Evolutionary conservation across 768 basidiomycete species (phyloP).

Genomic region (Calocybe gangraenosa): DNA sequence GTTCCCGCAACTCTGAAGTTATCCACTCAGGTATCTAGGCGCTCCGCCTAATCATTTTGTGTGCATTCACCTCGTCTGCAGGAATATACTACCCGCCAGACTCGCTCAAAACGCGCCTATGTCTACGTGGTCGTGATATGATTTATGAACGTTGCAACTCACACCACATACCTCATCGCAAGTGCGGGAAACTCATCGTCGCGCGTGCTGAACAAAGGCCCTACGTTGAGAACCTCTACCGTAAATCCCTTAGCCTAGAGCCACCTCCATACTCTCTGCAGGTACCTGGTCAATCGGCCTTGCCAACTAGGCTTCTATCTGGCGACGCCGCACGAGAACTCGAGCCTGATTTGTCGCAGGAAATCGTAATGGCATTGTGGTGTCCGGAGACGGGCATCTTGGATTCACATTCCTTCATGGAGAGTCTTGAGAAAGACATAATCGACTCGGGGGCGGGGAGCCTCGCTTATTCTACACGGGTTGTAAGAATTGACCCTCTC

Average conservation of each 20-base stretch:
- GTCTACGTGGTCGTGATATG: conserved; percentile 80
- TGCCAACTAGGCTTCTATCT: conserved; percentile 66
- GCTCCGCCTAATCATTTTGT: background rate
- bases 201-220: conserved; percentile 60
- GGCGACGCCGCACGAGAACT: conserved; percentile 64
- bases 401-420: conserved; percentile 82
- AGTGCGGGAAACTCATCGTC: conserved; percentile 88
- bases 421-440: conserved; percentile 79
- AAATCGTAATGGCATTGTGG: conserved; percentile 72
- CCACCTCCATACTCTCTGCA: conserved; percentile 42
- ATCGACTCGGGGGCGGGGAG: conserved; percentile 62
- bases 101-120: conserved; percentile 83
- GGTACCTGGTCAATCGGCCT: conserved; percentile 26
- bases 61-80: conserved; percentile 22
- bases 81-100: conserved; percentile 81
- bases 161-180: conserved; percentile 61
- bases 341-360: conserved; percentile 77
- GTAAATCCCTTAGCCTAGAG: conserved; percentile 51
- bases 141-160: conserved; percentile 72
- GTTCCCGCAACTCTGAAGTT: conserved; percentile 93
- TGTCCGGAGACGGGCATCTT: conserved; percentile 89
- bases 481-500: conserved; percentile 80
- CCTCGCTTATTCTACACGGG: conserved; percentile 73
- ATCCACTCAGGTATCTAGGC: conserved; percentile 72
- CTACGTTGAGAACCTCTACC: conserved; percentile 69